Evolutionary conservation across 1,284 basidiomycete genomes (phyloP).

Genomic region (Omphalotus olearius): DNA sequence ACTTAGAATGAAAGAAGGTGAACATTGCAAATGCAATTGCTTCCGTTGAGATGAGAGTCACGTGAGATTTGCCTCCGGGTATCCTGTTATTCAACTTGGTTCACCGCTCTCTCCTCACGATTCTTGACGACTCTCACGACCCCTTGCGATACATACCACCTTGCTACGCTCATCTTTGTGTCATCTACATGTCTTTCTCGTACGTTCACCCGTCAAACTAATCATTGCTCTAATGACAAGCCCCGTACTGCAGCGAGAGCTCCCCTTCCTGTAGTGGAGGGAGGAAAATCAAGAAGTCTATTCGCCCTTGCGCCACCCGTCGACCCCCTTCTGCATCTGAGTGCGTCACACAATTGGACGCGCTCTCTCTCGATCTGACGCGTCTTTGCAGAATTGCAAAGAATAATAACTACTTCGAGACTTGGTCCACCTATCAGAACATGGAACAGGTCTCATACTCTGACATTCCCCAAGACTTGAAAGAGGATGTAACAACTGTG

Average conservation of each 20-base stretch:
- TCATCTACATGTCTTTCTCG: too few relatives aligned
- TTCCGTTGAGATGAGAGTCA: background rate
- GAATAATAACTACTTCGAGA: slow-evolving; percentile 36
- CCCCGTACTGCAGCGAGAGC: slow-evolving; percentile 8
- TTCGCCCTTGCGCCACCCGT: slow-evolving; percentile 15
- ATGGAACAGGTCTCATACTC: slow-evolving; percentile 33
- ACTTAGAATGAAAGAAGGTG: background rate
- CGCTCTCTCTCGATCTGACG: background rate
- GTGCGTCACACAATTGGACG: slow-evolving; percentile 15
- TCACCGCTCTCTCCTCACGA: slow-evolving; percentile 1
- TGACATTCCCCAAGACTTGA: slow-evolving; percentile 31
- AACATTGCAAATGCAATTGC: background rate
- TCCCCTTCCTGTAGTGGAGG: slow-evolving; percentile 7
- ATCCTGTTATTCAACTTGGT: background rate
- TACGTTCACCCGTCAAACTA: background rate
- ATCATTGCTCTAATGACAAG: background rate
- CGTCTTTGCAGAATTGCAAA: slow-evolving; percentile 31
- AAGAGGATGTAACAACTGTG: slow-evolving; percentile 26
- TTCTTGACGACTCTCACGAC: background rate
- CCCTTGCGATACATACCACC: too few relatives aligned
- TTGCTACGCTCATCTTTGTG: too few relatives aligned
- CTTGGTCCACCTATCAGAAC: slow-evolving; percentile 35
- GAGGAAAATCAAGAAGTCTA: slow-evolving; percentile 2
- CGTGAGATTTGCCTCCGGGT: slow-evolving; percentile 1
- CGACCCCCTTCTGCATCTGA: slow-evolving; percentile 25